Evolutionary conservation across 352 stramenopile species (phyloP).

Genomic region (Phytophthora cactorum): DNA sequence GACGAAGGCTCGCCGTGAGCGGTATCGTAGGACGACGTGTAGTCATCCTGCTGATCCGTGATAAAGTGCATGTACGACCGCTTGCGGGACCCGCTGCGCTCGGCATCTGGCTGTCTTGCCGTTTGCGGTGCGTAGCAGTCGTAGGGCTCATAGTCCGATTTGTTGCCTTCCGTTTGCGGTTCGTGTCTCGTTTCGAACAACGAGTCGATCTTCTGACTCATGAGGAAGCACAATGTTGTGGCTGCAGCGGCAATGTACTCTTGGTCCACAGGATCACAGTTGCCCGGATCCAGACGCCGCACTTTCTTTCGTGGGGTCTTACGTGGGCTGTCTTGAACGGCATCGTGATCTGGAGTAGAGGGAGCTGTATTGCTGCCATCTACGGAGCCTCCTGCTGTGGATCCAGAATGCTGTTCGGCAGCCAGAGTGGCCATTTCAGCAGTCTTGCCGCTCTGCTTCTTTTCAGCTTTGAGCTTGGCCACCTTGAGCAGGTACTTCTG

Average conservation of each 20-base stretch:
- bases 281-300: conserved; percentile 46
- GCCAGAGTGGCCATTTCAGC: conserved; percentile 34
- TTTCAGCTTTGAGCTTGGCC: conserved; percentile 88
- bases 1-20: conserved; percentile 42
- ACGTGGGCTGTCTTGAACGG: conserved; percentile 28
- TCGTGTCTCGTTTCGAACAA: conserved; percentile 67
- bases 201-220: conserved; percentile 87
- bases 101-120: conserved; percentile 17
- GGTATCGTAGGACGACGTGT: conserved; percentile 41
- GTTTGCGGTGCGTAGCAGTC: conserved; percentile 64
- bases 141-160: conserved; percentile 70
- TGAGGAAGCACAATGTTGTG: conserved; percentile 83
- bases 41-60: conserved; percentile 55
- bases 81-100: conserved; percentile 53
- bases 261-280: conserved; percentile 66
- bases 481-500: conserved; percentile 92
- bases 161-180: conserved; percentile 39
- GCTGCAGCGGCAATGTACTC: conserved; percentile 83
- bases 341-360: conserved; percentile 45
- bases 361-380: conserved; percentile 39
- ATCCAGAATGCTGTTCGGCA: conserved; percentile 14
- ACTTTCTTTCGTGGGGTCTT: conserved; percentile 66
- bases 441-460: conserved; percentile 59
- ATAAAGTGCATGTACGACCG: conserved; percentile 84
- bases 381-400: conserved; percentile 17